phyloP scores from a whole-genome alignment of 805 yeast species.

The Metschnikowia amazonensis region DNA sequence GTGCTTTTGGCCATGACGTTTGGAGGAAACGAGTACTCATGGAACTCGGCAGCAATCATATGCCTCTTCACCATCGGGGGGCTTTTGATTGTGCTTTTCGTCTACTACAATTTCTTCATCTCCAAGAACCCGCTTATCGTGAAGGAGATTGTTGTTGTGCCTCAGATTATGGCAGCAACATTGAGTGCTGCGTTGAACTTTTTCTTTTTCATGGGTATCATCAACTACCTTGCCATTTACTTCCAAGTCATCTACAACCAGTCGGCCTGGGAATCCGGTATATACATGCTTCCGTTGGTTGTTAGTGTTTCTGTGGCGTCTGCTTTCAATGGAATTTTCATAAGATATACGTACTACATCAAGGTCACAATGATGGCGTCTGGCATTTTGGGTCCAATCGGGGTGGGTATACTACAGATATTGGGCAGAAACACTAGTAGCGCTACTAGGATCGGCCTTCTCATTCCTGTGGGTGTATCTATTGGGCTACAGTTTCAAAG shows the following conservation, averaged over 20 bases:
- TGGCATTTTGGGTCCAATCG: constrained; percentile 30
- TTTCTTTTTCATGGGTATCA: constrained; percentile 37
- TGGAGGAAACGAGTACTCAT: constrained; percentile 50
- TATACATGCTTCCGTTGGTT: constrained; percentile 34
- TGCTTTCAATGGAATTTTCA: constrained; percentile 29
- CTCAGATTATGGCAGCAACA: constrained; percentile 36
- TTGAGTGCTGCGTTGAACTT: constrained; percentile 33
- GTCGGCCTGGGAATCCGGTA: constrained; percentile 35
- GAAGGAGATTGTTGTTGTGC: constrained; percentile 34
- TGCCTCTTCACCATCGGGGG: constrained; percentile 47
- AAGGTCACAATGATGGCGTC: constrained; percentile 32
- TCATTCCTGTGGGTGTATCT: constrained; percentile 32
- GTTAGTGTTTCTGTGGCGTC: constrained; percentile 32
- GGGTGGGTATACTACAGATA: constrained; percentile 32
- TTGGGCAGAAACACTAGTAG: constrained; percentile 22
- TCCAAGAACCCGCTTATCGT: constrained; percentile 48
- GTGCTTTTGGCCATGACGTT: constrained; percentile 49
- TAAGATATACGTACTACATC: constrained; percentile 26
- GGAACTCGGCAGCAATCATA: constrained; percentile 56
- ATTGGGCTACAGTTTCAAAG: constrained; percentile 38
- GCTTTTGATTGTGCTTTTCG: constrained; percentile 30
- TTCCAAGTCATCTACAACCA: constrained; percentile 38
- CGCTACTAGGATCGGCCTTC: constrained; percentile 28
- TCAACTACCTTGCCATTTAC: constrained; percentile 34
- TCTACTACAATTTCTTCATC: constrained; percentile 38